Evolutionary conservation across 768 basidiomycete genomes (phyloP), one percentile per base, ranked within the genome.

Genomic region (Hypsizygus marmoreus): DNA sequence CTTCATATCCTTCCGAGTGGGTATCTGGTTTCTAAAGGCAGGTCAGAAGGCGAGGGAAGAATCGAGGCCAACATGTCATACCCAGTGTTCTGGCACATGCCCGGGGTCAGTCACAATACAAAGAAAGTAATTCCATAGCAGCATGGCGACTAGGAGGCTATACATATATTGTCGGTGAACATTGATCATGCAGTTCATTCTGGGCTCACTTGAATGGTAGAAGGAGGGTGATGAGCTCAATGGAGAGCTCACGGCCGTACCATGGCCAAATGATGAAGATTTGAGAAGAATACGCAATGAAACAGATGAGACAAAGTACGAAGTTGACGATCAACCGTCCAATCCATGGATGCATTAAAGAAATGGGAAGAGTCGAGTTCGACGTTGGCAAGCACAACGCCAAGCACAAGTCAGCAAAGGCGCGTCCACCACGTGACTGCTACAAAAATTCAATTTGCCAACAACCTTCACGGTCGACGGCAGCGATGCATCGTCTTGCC

Each of bases 221-320:
- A 16, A 97, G 75, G n/a, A 95, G 75, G 16, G 65, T 69, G 29
- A 95, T 49, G 34, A 95, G 80, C 58, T 93, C 83, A 31, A 89
- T 68, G 11, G 90, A 84, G 51, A 90, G 51, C 39, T 68, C 84
- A 28, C 77, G 66, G 30, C 92, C 91, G 59, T 95, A 95, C 91
- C 91, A 97, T 16, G 92, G 93, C 91, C 77, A 79, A 62, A 97
- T 82, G 49, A 97, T 75, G 68, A 89, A 94, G 56, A 92, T 77
- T 65, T 98, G 95, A 2, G 87, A 82, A 5, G 89, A 86, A 64
- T 91, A 91, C 2, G 90, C 81, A 53, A 97, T 93, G 66, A 97
- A 98, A 40, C 73, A 79, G 33, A 92, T 91, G 26, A 92, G 76
- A 55, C 72, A 73, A 40, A 87, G 74, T 48, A 88, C 87, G 55